Conservation (phyloP, 805 yeast species). For the Sugiyamaella marilandica region DNA sequence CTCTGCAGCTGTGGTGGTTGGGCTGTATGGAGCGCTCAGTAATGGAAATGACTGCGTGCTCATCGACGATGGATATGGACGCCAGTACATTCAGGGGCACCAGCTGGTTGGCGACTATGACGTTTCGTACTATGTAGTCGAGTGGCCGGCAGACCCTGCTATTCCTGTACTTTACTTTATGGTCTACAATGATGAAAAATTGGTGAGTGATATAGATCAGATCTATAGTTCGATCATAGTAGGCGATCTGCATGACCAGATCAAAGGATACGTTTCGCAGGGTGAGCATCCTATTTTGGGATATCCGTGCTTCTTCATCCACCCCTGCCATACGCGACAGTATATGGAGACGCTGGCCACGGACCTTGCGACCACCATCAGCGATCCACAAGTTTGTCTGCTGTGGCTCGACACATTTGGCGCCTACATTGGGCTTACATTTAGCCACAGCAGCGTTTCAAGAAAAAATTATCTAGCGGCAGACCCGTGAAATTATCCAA, state of each 20-base stretch:
- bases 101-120: background rate
- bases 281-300: constrained; percentile 30
- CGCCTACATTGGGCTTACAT: background rate
- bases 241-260: background rate
- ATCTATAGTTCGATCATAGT: constrained; percentile 10
- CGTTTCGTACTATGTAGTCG: constrained; percentile 18
- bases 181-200: constrained; percentile 14
- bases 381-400: background rate
- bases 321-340: constrained; percentile 40
- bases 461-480: too few relatives aligned
- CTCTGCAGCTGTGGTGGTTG: background rate
- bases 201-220: constrained; percentile 14
- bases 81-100: background rate
- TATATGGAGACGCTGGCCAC: background rate
- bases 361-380: background rate
- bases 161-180: constrained; percentile 30
- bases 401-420: background rate
- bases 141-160: constrained; percentile 29
- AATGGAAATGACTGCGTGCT: background rate
- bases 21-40: background rate
- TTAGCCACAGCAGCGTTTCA: too few relatives aligned
- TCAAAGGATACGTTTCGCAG: constrained; percentile 20
- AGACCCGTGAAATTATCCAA: too few relatives aligned
- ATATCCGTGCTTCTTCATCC: constrained; percentile 32
- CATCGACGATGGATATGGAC: background rate